Base-by-base conservation (phyloP, 768 basidiomycete genomes). In the Tylopilus rubrobrunneus region DNA sequence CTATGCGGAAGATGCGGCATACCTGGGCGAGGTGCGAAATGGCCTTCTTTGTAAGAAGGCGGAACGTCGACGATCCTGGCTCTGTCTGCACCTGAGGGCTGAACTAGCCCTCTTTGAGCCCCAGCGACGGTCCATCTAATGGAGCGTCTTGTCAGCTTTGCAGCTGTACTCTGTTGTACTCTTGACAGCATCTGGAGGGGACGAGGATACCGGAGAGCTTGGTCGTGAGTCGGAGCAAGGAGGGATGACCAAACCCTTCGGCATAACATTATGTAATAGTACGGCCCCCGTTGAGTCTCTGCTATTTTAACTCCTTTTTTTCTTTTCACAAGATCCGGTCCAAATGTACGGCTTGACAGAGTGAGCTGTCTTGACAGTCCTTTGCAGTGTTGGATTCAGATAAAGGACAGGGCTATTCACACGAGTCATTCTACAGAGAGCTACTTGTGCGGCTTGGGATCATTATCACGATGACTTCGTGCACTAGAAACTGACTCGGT, bases 11-110 rank as follows among this genome's bases (percentile, higher is more conserved):
- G 47, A 21, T n/a, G n/a, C 15, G 21, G 60, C 71, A 50, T 59
- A 89, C 89, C 89, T 62, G 83, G 73, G 57, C 85, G 74, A 19
- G 89, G 90, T 19, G 86, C 65, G 58, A 91, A 84, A 65, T 87
- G 79, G 11, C 74, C 76, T 57, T 87, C 84, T 60, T 83, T 78
- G 67, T 87, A 88, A 5, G 81, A 78, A 34, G 86, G 81, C 23
- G 90, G 90, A 27, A 91, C 76, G 58, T 92, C 89, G 59, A 92
- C 84, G 49, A 93, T 81, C 62, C 83, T 89, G 28, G 90, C 90
- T 66, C 88, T 78, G 71, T 91, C 89, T 51, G 90, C 83, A 53
- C 82, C 80, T 5, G 91, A 90, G 14, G 90, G 90, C 63, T 91
- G 89, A 36, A 92, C 89, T 57, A 89, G 86, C 6, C 78, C 70